phyloP scores from a whole-genome alignment of 2,329 filamentous ascomycete genomes.

The Thyridium curvatum region DNA sequence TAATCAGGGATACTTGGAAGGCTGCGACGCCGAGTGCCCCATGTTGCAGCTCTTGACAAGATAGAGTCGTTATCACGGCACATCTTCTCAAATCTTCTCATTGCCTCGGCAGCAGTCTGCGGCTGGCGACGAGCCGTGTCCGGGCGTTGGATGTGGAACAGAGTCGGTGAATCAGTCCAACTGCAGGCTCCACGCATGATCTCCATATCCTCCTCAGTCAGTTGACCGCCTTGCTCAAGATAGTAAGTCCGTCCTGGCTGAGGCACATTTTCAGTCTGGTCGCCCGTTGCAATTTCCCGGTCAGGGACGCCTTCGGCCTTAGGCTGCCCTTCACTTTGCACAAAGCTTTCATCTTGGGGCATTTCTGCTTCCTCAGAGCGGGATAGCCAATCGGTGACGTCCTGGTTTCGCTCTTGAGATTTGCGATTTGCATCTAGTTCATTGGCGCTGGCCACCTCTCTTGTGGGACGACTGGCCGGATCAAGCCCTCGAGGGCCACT shows the following conservation, averaged over 20 bases:
- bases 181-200: slow-evolving; percentile 41
- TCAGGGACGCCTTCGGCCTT: slow-evolving; percentile 28
- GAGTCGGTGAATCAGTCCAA: slow-evolving; percentile 42
- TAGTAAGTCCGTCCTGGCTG: slow-evolving; percentile 45
- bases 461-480: slow-evolving; percentile 34
- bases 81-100: slow-evolving; percentile 44
- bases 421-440: slow-evolving; percentile 35
- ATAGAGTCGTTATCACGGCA: slow-evolving; percentile 51
- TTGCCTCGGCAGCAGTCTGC: slow-evolving; percentile 45
- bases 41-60: slow-evolving; percentile 58
- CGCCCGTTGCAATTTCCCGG: slow-evolving; percentile 36
- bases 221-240: slow-evolving; percentile 27
- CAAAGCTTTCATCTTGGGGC: not conserved
- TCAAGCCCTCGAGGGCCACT: slow-evolving; percentile 40
- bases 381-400: slow-evolving; percentile 46
- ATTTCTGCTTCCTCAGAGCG: slow-evolving; percentile 12
- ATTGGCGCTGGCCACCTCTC: slow-evolving; percentile 42
- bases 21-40: slow-evolving; percentile 63
- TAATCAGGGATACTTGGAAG: slow-evolving; percentile 53
- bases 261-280: slow-evolving; percentile 43
- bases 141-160: slow-evolving; percentile 35
- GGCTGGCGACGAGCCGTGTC: slow-evolving; percentile 33
- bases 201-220: slow-evolving; percentile 40
- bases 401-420: slow-evolving; percentile 38
- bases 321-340: not conserved